phyloP scores from a whole-genome alignment of 2,329 filamentous ascomycete genomes.

The Pseudogymnoascus sp. region DNA sequence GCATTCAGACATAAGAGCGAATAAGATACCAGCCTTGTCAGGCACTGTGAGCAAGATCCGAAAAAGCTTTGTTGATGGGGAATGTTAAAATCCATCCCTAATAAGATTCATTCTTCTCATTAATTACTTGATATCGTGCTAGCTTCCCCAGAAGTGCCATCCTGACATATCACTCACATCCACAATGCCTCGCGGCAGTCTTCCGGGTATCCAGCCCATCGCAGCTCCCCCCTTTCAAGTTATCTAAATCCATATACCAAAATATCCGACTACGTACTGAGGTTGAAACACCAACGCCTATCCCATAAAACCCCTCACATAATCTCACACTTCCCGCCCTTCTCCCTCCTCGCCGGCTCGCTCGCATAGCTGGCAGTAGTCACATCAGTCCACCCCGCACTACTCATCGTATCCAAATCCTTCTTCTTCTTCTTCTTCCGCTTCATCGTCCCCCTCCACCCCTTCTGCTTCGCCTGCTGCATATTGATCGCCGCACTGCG shows the following conservation, averaged over 20 bases:
- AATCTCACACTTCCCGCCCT: background rate
- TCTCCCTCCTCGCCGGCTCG: background rate
- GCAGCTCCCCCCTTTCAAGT: background rate
- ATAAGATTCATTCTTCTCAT: slow-evolving; percentile 3
- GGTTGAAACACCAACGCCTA: background rate
- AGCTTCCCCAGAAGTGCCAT: background rate
- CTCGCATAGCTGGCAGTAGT: slow-evolving; percentile 10
- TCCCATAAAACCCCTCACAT: background rate
- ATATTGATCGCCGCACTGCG: slow-evolving; percentile 57
- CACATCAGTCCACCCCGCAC: slow-evolving; percentile 48
- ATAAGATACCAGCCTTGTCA: background rate
- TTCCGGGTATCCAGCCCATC: background rate
- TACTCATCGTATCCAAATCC: slow-evolving; percentile 38
- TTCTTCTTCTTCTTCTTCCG: slow-evolving; percentile 35
- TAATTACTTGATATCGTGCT: background rate
- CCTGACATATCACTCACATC: background rate
- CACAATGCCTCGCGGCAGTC: background rate
- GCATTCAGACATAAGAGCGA: background rate
- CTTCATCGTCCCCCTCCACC: slow-evolving; percentile 39
- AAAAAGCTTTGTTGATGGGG: background rate
- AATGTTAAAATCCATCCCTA: background rate
- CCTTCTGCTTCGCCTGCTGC: slow-evolving; percentile 50
- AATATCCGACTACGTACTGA: background rate
- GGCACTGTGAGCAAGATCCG: background rate
- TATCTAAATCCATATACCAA: background rate